Evolutionary conservation across 1,284 basidiomycete species (phyloP).

Genomic region (Microbotryum saponariae): DNA sequence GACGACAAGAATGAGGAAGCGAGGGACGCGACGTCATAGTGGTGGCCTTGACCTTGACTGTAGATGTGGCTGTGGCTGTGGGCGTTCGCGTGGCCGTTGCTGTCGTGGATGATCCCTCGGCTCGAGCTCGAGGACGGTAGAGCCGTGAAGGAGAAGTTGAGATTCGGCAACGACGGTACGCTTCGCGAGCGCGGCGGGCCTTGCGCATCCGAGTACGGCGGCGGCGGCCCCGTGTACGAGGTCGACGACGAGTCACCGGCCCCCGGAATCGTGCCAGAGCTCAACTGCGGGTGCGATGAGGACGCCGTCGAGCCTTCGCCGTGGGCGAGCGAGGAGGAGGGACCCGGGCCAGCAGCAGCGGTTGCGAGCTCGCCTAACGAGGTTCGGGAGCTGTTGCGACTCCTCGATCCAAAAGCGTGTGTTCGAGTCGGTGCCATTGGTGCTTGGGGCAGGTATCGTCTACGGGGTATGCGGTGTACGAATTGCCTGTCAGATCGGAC

Average conservation of each 20-base stretch:
- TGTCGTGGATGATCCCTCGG: not conserved
- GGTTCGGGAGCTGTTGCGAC: too few species aligned
- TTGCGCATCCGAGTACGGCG: constrained; percentile 2
- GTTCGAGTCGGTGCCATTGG: too few species aligned
- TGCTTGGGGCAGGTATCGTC: too few species aligned
- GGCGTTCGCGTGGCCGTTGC: not conserved
- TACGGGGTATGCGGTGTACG: too few species aligned
- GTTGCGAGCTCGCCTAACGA: too few species aligned
- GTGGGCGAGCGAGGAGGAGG: too few species aligned
- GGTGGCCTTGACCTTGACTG: not conserved
- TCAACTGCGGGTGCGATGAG: not conserved
- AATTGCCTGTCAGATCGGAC: too few species aligned
- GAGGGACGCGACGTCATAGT: not conserved
- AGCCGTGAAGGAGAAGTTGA: constrained; percentile 10
- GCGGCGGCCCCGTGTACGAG: constrained; percentile 15
- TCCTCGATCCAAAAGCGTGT: too few species aligned
- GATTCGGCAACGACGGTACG: constrained; percentile 12
- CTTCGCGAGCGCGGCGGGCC: constrained; percentile 15
- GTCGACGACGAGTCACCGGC: not conserved
- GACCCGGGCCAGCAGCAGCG: too few species aligned
- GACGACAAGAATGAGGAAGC: not conserved
- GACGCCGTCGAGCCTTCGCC: too few species aligned
- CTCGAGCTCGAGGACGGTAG: not conserved
- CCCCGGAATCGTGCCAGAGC: not conserved
- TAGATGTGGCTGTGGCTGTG: not conserved